phyloP scores from a whole-genome alignment of 345 rosid species.

The Toxicodendron radicans region DNA sequence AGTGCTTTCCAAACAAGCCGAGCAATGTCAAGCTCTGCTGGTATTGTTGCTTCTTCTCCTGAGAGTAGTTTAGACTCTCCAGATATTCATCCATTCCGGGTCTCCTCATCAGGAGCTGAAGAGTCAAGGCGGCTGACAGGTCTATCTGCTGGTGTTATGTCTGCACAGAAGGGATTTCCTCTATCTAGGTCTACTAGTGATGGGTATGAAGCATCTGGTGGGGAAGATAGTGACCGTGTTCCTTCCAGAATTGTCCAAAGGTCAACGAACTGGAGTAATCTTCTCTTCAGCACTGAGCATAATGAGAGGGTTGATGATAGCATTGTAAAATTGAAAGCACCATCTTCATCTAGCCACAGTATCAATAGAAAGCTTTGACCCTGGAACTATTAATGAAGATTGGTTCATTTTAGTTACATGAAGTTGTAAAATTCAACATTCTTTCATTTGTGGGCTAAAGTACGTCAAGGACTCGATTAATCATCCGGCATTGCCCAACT shows the following conservation, averaged over 20 bases:
- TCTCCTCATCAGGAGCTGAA: constrained; percentile 77
- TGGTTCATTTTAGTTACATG: constrained; percentile 17
- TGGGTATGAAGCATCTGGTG: constrained; percentile 96
- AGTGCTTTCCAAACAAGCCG: constrained; percentile 93
- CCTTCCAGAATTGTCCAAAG: constrained; percentile 72
- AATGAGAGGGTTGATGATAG: constrained; percentile 52
- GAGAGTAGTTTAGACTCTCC: constrained; percentile 97
- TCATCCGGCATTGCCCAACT: constrained; percentile 15
- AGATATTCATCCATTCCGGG: constrained; percentile 84
- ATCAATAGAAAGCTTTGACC: constrained; percentile 45
- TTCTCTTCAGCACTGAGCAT: constrained; percentile 45
- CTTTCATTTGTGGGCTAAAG: constrained; percentile 46
- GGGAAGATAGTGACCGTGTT: constrained; percentile 95
- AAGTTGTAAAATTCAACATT: constrained; percentile 27
- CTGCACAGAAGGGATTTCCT: constrained; percentile 64
- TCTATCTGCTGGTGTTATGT: constrained; percentile 45
- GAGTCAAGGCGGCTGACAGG: constrained; percentile 64
- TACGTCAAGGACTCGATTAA: constrained; percentile 13
- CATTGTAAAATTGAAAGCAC: constrained; percentile 46
- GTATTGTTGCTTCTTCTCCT: constrained; percentile 79
- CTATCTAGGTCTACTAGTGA: constrained; percentile 90
- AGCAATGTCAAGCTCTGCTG: constrained; percentile 77
- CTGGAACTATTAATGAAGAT: constrained; percentile 2
- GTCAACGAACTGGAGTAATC: constrained; percentile 61
- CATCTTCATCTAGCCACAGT: constrained; percentile 45